These are phyloP conservation scores for Grigorovia yakushimaensis DNA, from an alignment of 805 yeast genomes.

Conservation along the genomic window DNA sequence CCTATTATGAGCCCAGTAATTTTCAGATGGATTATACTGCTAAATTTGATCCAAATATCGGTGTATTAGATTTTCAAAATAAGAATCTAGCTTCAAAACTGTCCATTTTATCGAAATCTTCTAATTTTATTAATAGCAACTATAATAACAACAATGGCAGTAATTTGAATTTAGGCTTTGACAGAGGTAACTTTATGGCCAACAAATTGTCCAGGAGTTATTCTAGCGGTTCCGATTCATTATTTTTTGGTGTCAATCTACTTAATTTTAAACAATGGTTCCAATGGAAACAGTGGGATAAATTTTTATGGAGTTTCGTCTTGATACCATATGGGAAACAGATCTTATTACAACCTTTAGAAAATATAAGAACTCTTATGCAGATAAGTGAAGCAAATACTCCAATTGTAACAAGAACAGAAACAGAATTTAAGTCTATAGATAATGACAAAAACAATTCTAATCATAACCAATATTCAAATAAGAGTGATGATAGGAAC, in stretches of 20 bases:
- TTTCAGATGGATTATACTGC: constrained; percentile 59
- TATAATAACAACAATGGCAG: not conserved
- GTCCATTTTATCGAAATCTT: constrained; percentile 12
- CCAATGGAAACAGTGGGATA: constrained; percentile 53
- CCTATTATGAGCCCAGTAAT: constrained; percentile 60
- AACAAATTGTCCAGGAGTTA: not conserved
- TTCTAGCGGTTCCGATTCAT: not conserved
- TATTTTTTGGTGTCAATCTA: constrained; percentile 32
- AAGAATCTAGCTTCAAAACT: constrained; percentile 32
- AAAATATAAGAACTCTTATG: constrained; percentile 62
- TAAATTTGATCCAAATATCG: constrained; percentile 50
- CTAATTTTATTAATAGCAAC: not conserved
- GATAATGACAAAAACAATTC: not conserved
- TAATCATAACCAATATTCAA: not conserved
- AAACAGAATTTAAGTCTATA: too few relatives aligned
- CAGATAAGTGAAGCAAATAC: constrained; percentile 54
- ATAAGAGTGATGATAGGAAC: constrained; percentile 7
- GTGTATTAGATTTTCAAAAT: constrained; percentile 43
- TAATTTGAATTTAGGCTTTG: too few relatives aligned
- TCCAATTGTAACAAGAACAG: not conserved
- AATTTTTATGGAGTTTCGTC: constrained; percentile 51
- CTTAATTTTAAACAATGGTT: constrained; percentile 35
- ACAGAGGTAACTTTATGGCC: not conserved
- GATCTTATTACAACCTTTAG: constrained; percentile 78
- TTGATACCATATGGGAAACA: constrained; percentile 60